Conservation (phyloP, 2,329 filamentous ascomycete species). For the Arthrobotrys conoides region DNA sequence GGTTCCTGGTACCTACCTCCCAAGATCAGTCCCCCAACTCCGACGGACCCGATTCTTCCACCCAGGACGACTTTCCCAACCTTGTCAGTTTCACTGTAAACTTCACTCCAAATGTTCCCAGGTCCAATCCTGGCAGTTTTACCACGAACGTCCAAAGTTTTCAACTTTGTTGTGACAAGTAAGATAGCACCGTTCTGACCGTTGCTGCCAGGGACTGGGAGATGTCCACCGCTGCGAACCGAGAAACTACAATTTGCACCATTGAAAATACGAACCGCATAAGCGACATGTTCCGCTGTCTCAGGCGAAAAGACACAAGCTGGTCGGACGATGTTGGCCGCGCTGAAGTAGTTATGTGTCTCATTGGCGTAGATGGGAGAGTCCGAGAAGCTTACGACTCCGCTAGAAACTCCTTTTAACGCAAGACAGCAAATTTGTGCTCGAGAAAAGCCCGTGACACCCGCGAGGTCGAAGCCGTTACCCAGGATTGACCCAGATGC, state of each 20-base stretch:
- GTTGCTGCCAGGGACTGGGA: conserved; percentile 71
- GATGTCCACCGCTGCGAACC: conserved; percentile 74
- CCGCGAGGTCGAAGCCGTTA: background rate
- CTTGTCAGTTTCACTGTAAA: conserved; percentile 68
- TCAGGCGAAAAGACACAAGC: conserved; percentile 33
- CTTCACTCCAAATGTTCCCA: conserved; percentile 69
- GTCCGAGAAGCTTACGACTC: conserved; percentile 12
- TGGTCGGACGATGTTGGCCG: conserved; percentile 26
- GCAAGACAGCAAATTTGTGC: conserved; percentile 33
- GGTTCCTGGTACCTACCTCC: conserved; percentile 65
- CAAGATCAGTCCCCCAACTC: conserved; percentile 69
- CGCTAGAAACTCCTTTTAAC: background rate
- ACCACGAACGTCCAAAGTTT: conserved; percentile 65
- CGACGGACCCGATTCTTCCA: conserved; percentile 68
- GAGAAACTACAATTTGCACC: conserved; percentile 68
- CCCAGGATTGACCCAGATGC: background rate
- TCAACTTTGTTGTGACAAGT: conserved; percentile 70
- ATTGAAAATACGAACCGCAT: conserved; percentile 30
- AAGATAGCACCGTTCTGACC: conserved; percentile 71
- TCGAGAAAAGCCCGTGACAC: background rate
- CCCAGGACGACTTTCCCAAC: conserved; percentile 68
- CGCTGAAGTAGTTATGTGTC: conserved; percentile 30
- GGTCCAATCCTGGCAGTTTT: conserved; percentile 68
- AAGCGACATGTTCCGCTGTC: conserved; percentile 29
- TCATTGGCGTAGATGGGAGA: conserved; percentile 10